phyloP scores from a whole-genome alignment of 805 yeast genomes.

The Candida ponderosae region DNA sequence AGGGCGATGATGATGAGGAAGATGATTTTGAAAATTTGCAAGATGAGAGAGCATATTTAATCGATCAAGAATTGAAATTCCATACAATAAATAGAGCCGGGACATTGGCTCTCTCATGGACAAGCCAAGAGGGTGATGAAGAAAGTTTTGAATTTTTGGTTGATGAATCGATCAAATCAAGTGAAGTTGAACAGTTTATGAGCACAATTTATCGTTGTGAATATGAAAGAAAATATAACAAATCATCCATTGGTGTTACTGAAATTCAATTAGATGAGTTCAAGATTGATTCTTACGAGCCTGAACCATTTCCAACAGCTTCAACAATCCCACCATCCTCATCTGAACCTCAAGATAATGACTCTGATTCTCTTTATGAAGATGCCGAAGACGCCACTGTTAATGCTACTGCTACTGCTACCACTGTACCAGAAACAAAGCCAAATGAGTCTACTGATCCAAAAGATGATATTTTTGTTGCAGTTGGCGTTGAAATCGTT shows the following conservation, averaged over 20 bases:
- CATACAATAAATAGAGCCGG: conserved; percentile 47
- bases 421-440: neutral
- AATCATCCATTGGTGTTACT: conserved; percentile 37
- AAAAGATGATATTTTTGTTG: conserved; percentile 17
- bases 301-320: conserved; percentile 11
- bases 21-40: conserved; percentile 25
- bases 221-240: conserved; percentile 67
- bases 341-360: conserved; percentile 12
- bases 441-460: conserved; percentile 19
- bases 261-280: conserved; percentile 51
- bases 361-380: conserved; percentile 21
- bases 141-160: conserved; percentile 78
- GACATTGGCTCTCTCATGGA: conserved; percentile 63
- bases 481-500: conserved; percentile 3
- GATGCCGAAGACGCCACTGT: conserved; percentile 22
- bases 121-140: conserved; percentile 82
- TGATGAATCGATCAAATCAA: conserved; percentile 43
- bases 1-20: conserved; percentile 45
- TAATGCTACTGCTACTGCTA: conserved; percentile 8
- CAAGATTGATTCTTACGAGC: conserved; percentile 26
- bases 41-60: conserved; percentile 68
- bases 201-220: conserved; percentile 55
- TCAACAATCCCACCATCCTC: neutral
- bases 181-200: conserved; percentile 56
- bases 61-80: conserved; percentile 54